Evolutionary conservation across 495 filamentous ascomycete genomes (phyloP).

Genomic region (Collariella sp.): DNA sequence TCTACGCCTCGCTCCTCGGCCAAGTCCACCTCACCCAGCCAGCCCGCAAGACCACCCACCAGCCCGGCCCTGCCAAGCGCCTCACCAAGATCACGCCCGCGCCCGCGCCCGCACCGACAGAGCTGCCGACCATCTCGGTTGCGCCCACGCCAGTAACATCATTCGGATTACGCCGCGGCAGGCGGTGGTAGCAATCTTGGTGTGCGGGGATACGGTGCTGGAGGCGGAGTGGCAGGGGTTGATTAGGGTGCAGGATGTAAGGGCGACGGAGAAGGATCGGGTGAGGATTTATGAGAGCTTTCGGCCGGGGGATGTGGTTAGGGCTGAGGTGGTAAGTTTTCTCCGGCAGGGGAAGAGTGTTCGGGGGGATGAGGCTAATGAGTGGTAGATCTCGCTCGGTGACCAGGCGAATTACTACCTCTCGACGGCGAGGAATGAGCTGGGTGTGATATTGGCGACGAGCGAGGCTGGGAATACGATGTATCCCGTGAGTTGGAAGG

Average conservation of each 20-base stretch:
- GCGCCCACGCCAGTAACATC: slow-evolving; percentile 30
- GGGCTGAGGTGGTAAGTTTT: slow-evolving; percentile 69
- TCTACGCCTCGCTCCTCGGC: slow-evolving; percentile 67
- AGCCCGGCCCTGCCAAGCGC: slow-evolving; percentile 48
- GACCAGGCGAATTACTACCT: slow-evolving; percentile 94
- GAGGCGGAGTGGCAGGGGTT: slow-evolving; percentile 55
- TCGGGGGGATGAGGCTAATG: slow-evolving; percentile 1
- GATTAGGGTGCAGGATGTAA: slow-evolving; percentile 75
- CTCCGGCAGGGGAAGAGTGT: neutral
- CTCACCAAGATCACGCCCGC: slow-evolving; percentile 43
- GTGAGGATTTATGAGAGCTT: slow-evolving; percentile 88
- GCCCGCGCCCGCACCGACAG: slow-evolving; percentile 23
- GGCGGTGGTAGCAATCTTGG: slow-evolving; percentile 72
- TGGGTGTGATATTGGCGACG: slow-evolving; percentile 88
- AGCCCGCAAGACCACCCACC: slow-evolving; percentile 27
- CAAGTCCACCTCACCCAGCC: slow-evolving; percentile 44
- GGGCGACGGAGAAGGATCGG: slow-evolving; percentile 90
- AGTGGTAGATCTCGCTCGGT: slow-evolving; percentile 64
- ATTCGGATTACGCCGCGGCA: slow-evolving; percentile 74
- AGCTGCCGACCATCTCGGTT: slow-evolving; percentile 35
- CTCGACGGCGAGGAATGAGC: slow-evolving; percentile 77
- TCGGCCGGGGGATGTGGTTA: slow-evolving; percentile 84
- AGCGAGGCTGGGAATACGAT: slow-evolving; percentile 84
- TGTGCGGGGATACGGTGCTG: slow-evolving; percentile 55
- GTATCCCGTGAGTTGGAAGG: slow-evolving; percentile 89